These are phyloP conservation scores for Selaginella tamariscina DNA, from an alignment of 75 land plant genomes.

Conservation along the genomic window DNA sequence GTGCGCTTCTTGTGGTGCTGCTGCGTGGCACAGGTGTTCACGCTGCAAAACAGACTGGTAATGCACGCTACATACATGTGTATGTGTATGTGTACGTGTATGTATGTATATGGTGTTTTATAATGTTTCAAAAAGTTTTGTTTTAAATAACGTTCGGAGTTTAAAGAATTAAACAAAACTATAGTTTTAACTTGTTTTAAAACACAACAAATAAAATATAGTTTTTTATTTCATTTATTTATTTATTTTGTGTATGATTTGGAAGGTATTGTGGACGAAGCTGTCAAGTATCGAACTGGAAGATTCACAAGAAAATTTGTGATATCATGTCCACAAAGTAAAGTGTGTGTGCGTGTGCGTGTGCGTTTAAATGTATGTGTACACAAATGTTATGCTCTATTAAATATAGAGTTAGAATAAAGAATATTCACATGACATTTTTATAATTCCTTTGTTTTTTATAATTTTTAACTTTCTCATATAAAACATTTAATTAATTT, in stretches of 20 bases:
- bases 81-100: not conserved
- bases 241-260: not conserved
- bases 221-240: not conserved
- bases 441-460: too few species aligned
- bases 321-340: constrained; percentile 14
- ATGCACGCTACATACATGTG: not conserved
- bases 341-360: too few species aligned
- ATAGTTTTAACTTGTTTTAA: not conserved
- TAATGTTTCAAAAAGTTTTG: not conserved
- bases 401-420: too few species aligned
- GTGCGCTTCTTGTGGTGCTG: constrained; percentile 21
- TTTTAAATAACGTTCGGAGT: not conserved
- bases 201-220: not conserved
- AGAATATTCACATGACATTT: too few species aligned
- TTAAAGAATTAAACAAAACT: not conserved
- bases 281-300: constrained; percentile 26
- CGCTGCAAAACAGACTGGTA: constrained; percentile 28
- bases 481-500: too few species aligned
- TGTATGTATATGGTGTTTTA: not conserved
- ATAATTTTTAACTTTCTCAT: too few species aligned
- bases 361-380: too few species aligned
- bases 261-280: constrained; percentile 28
- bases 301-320: constrained; percentile 22
- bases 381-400: too few species aligned
- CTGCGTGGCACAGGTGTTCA: constrained; percentile 23